Evolutionary conservation across 225 moss, liverwort and hornwort genomes (phyloP), one percentile per base, ranked within the genome.

Genomic region (Marchantia paleacea): DNA sequence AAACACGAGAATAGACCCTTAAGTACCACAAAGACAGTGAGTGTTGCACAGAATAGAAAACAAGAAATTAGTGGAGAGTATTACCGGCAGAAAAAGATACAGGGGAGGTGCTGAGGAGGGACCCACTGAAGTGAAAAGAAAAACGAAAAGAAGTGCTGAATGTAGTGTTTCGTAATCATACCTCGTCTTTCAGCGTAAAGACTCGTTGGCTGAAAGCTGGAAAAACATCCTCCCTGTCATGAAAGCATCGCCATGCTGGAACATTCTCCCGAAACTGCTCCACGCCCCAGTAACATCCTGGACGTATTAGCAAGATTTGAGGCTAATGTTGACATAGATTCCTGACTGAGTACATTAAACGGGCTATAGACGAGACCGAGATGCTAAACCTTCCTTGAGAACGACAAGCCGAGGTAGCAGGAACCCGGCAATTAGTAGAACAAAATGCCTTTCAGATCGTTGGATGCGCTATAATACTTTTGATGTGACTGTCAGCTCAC

Each of bases 221-320:
- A 28, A 99, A 95, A 48, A 86, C 84, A 7, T 94, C 99, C 87
- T 91, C 94, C 69, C 91, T 93, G 60, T 95, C 94, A 75, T 95
- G 95, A 86, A 99, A 99, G 82, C 99, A 92, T 58, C 91, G 85
- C 99, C 99, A 99, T 51, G 95, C 99, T 31, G 99, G 92, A 60
- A 99, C 94, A 78, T 91, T 99, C 76, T 99, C 99, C 74, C 99
- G 91, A 75, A 99, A 99, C 94, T 90, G 87, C 39, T 81, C 75
- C 69, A 83, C 48, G n/a, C 76, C 76, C 76, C 75, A 84, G 71
- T 76, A 84, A 76, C 61, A 81, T 82, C 79, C 55, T 55, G 69
- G 78, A 73, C 22, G 22, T 68, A 75, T 81, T 81, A 81, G 81
- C 53, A 75, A 48, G 30, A 53, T 62, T 53, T 73, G 74, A 28